These are phyloP conservation scores for Citrus trifoliata DNA, from an alignment of 345 rosid species.

Conservation along the genomic window DNA sequence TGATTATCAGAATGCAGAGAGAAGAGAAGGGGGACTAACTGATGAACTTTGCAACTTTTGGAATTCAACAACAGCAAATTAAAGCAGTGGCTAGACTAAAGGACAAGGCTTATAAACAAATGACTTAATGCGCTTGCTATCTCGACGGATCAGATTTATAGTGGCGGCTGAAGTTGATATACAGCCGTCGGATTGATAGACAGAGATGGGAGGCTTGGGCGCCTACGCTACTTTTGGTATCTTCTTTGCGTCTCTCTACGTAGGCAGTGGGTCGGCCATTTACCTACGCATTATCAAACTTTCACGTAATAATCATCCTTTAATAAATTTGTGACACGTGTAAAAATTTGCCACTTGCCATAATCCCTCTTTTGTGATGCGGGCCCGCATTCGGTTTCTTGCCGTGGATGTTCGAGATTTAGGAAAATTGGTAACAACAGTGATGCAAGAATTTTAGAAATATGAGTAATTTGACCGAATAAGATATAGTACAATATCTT, in stretches of 20 bases:
- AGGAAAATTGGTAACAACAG: background rate
- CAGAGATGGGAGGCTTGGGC: slow-evolving; percentile 39
- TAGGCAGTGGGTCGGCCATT: slow-evolving; percentile 18
- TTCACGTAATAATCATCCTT: slow-evolving; percentile 1
- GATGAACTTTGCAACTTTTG: slow-evolving; percentile 27
- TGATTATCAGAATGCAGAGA: background rate
- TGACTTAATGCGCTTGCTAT: slow-evolving; percentile 1
- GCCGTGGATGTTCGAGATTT: slow-evolving; percentile 1
- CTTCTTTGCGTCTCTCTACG: slow-evolving; percentile 28
- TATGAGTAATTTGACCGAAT: background rate
- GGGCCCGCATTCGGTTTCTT: slow-evolving; percentile 4
- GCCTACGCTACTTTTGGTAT: slow-evolving; percentile 39
- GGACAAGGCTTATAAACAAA: slow-evolving; percentile 28
- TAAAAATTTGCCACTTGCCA: slow-evolving; percentile 1
- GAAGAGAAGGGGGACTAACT: slow-evolving; percentile 2
- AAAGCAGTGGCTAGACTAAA: slow-evolving; percentile 31
- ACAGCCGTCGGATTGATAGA: slow-evolving; percentile 31
- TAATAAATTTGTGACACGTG: slow-evolving; percentile 4
- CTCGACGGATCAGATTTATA: slow-evolving; percentile 20
- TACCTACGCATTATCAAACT: slow-evolving; percentile 9
- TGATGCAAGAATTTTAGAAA: background rate
- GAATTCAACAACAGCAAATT: slow-evolving; percentile 31
- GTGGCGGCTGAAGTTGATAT: slow-evolving; percentile 33
- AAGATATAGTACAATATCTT: background rate
- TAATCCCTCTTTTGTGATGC: background rate